These are phyloP conservation scores for Penicillium sp. DNA, from an alignment of 2,329 filamentous ascomycete genomes.

Conservation along the genomic window DNA sequence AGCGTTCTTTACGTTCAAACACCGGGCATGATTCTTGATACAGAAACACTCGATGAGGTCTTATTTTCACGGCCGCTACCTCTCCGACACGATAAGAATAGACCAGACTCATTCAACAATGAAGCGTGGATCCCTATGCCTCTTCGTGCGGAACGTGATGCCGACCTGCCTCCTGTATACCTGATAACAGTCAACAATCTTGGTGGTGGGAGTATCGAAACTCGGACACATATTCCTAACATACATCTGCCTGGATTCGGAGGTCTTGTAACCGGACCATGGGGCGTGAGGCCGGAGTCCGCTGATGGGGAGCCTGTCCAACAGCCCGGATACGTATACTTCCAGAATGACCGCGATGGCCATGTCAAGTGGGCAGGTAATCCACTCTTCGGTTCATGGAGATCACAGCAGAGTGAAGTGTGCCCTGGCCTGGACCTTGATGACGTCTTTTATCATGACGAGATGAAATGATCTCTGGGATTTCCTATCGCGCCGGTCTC, in stretches of 20 bases:
- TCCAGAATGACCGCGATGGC: slow-evolving; percentile 41
- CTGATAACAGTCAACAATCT: slow-evolving; percentile 44
- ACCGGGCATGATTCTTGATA: slow-evolving; percentile 46
- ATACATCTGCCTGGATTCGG: slow-evolving; percentile 38
- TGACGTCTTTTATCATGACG: slow-evolving; percentile 21
- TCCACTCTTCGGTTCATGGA: slow-evolving; percentile 43
- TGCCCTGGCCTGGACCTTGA: slow-evolving; percentile 45
- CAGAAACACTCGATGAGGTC: slow-evolving; percentile 41
- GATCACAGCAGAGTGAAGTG: slow-evolving; percentile 38
- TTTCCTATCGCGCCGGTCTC: neutral
- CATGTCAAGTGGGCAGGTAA: slow-evolving; percentile 38
- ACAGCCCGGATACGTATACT: slow-evolving; percentile 45
- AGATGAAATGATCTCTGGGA: slow-evolving; percentile 22
- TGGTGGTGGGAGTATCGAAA: slow-evolving; percentile 37
- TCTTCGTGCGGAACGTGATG: slow-evolving; percentile 37
- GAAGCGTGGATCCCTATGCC: slow-evolving; percentile 44
- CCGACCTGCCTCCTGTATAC: slow-evolving; percentile 39
- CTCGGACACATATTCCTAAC: slow-evolving; percentile 43
- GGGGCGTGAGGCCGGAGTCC: slow-evolving; percentile 14
- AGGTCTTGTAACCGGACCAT: slow-evolving; percentile 34
- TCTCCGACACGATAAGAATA: slow-evolving; percentile 35
- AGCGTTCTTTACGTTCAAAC: slow-evolving; percentile 49
- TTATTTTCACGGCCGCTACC: slow-evolving; percentile 42
- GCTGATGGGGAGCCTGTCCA: slow-evolving; percentile 9
- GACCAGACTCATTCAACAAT: slow-evolving; percentile 42